phyloP scores from a whole-genome alignment of 1,139 yeast genomes.

The Yamadazyma conglobata region DNA sequence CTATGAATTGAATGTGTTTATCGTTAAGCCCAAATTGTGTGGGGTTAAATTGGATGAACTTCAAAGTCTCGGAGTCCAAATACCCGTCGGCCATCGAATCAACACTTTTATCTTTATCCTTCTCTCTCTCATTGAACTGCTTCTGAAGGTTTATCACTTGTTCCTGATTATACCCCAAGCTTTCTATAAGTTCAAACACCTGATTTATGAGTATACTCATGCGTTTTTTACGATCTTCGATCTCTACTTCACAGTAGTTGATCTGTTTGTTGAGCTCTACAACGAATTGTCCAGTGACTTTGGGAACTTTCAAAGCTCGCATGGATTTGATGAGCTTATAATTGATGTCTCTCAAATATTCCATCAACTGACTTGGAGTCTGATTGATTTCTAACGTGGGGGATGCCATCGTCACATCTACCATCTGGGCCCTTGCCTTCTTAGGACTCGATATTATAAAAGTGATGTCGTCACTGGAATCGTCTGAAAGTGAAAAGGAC shows the following conservation, averaged over 20 bases:
- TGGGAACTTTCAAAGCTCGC: conserved; percentile 34
- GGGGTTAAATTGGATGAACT: conserved; percentile 35
- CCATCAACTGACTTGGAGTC: conserved; percentile 17
- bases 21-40: conserved; percentile 39
- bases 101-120: conserved; percentile 7
- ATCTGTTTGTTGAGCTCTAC: conserved; percentile 24
- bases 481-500: conserved; percentile 10
- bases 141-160: conserved; percentile 34
- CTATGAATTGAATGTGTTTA: conserved; percentile 31
- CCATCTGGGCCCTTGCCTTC: conserved; percentile 16
- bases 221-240: conserved; percentile 21
- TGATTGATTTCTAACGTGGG: not conserved
- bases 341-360: conserved; percentile 32
- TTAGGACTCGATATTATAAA: conserved; percentile 41
- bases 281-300: conserved; percentile 32
- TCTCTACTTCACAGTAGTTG: conserved; percentile 24
- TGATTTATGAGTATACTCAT: conserved; percentile 23
- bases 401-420: conserved; percentile 5
- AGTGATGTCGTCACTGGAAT: conserved; percentile 19
- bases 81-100: conserved; percentile 18
- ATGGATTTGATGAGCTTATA: conserved; percentile 36
- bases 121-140: conserved; percentile 16
- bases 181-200: conserved; percentile 27
- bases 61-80: conserved; percentile 37
- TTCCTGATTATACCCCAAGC: conserved; percentile 31